Evolutionary conservation across 495 filamentous ascomycete species (phyloP).

Genomic region (Aspergillus sclerotioniger): DNA sequence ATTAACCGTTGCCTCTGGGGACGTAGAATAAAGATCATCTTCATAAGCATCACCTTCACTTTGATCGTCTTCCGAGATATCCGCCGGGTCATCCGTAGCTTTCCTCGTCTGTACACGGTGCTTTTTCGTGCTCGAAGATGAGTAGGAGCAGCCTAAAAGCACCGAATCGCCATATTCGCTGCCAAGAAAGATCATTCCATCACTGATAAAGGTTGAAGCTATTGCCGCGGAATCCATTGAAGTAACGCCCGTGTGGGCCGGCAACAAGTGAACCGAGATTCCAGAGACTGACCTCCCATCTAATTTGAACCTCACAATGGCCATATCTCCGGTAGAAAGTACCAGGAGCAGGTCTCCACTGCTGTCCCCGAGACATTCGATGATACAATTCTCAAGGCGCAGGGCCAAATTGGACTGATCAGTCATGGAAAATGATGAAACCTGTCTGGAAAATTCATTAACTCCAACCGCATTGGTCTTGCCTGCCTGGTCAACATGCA

Average conservation of each 20-base stretch:
- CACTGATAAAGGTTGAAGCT: conserved; percentile 63
- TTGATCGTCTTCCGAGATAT: conserved; percentile 49
- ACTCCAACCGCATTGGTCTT: conserved; percentile 93
- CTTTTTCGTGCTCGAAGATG: conserved; percentile 44
- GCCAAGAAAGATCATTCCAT: conserved; percentile 77
- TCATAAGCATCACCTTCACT: conserved; percentile 66
- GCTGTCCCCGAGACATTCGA: conserved; percentile 71
- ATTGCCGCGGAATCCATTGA: conserved; percentile 64
- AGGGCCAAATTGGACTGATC: conserved; percentile 83
- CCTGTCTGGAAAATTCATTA: conserved; percentile 78
- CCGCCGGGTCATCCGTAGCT: conserved; percentile 43
- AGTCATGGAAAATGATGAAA: conserved; percentile 73
- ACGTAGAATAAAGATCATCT: conserved; percentile 68
- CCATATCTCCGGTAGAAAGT: conserved; percentile 71
- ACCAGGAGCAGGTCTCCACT: conserved; percentile 82
- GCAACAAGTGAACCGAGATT: conserved; percentile 63
- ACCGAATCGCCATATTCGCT: conserved; percentile 81
- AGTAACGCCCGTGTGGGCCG: conserved; percentile 55
- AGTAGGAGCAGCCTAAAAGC: conserved; percentile 74
- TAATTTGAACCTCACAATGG: conserved; percentile 76
- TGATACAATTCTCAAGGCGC: conserved; percentile 75
- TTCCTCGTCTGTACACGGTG: conserved; percentile 49
- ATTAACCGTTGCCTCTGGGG: conserved; percentile 28
- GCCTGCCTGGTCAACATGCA: conserved; percentile 94
- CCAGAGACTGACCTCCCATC: conserved; percentile 94